phyloP scores from a whole-genome alignment of 192 early-diverging fungal genomes.

The Dissophora ornata region DNA sequence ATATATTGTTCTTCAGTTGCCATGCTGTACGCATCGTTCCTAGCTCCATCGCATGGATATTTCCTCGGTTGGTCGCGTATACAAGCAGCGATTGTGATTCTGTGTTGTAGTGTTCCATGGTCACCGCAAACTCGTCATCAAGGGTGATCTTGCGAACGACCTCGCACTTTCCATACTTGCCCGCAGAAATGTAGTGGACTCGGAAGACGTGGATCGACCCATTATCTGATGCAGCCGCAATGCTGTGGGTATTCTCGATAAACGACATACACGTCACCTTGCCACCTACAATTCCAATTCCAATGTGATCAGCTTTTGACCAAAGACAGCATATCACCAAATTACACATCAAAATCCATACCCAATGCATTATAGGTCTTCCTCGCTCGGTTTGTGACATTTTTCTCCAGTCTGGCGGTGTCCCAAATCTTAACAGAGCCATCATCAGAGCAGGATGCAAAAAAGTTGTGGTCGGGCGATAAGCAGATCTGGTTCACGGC shows the following conservation, averaged over 20 bases:
- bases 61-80: constrained; percentile 77
- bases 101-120: constrained; percentile 76
- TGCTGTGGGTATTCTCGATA: constrained; percentile 80
- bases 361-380: constrained; percentile 76
- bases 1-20: constrained; percentile 66
- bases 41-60: constrained; percentile 77
- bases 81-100: constrained; percentile 74
- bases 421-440: constrained; percentile 90
- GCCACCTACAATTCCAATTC: constrained; percentile 63
- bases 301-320: not conserved
- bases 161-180: constrained; percentile 75
- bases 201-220: constrained; percentile 84
- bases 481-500: constrained; percentile 76
- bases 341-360: constrained; percentile 15
- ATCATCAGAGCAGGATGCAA: constrained; percentile 88
- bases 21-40: constrained; percentile 76
- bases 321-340: not conserved
- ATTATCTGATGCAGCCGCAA: constrained; percentile 83
- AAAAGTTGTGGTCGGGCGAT: constrained; percentile 76
- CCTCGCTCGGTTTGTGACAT: constrained; percentile 82
- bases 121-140: constrained; percentile 68
- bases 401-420: constrained; percentile 79
- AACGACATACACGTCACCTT: constrained; percentile 82
- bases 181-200: constrained; percentile 56
- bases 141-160: constrained; percentile 66